These are phyloP conservation scores for Eucalyptus coolabah DNA, from an alignment of 345 rosid genomes.

Conservation along the genomic window DNA sequence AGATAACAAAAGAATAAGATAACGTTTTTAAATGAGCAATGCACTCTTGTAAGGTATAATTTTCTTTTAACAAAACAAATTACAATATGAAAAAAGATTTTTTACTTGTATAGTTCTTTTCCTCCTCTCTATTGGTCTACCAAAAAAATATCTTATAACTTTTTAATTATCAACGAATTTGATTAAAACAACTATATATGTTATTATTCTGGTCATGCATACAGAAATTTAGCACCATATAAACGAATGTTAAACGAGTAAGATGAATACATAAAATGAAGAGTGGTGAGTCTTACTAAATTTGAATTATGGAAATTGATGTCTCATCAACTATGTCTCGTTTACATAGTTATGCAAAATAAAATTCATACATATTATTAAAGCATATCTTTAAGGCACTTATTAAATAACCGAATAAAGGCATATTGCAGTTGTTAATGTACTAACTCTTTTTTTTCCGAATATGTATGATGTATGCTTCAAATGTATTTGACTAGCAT, in stretches of 20 bases:
- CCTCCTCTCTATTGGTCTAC: not conserved
- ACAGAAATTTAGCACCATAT: not conserved
- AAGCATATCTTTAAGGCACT: not conserved
- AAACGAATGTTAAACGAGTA: not conserved
- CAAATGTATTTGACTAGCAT: not conserved
- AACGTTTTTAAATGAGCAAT: not conserved
- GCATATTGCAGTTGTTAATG: not conserved
- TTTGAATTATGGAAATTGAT: not conserved
- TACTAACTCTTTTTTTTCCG: not conserved
- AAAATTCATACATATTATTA: not conserved
- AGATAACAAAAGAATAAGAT: not conserved
- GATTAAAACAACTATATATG: not conserved
- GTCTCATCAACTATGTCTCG: not conserved
- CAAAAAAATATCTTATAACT: not conserved
- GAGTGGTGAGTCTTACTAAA: not conserved
- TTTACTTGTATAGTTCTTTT: not conserved
- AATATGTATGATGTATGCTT: not conserved
- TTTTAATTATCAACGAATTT: accelerated
- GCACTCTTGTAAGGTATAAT: not conserved
- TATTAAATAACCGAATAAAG: not conserved
- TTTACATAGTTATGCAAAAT: not conserved
- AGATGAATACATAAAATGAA: not conserved
- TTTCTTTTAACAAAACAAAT: not conserved
- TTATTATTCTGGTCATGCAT: not conserved
- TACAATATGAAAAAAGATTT: not conserved